Conservation (phyloP, 2,329 filamentous ascomycete species). For the Stylonectria norvegica region DNA sequence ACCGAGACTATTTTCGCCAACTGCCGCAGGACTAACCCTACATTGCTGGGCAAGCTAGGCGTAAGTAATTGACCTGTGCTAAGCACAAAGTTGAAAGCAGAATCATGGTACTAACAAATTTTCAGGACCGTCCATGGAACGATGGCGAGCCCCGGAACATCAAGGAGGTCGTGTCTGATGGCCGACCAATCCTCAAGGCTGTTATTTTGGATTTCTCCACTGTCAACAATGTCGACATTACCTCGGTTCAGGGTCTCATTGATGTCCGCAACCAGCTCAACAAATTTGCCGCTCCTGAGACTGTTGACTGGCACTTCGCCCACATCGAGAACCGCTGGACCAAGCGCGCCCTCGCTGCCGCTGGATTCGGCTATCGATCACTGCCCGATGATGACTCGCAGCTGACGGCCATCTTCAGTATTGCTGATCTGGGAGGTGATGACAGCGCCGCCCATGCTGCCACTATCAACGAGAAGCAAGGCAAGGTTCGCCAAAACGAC, state of each 20-base stretch:
- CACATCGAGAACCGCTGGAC: constrained; percentile 54
- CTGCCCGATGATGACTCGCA: constrained; percentile 24
- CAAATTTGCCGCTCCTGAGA: constrained; percentile 44
- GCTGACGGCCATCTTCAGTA: constrained; percentile 82
- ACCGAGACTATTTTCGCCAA: constrained; percentile 43
- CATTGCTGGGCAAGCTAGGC: constrained; percentile 44
- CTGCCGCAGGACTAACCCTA: constrained; percentile 44
- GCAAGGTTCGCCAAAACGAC: constrained; percentile 22
- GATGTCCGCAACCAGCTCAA: constrained; percentile 54
- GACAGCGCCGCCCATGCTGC: constrained; percentile 57
- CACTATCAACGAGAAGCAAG: constrained; percentile 57
- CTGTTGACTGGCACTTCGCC: constrained; percentile 50
- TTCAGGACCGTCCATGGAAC: constrained; percentile 55
- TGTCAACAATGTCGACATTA: constrained; percentile 55
- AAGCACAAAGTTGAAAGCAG: not conserved
- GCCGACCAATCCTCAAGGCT: constrained; percentile 51
- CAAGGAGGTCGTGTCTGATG: constrained; percentile 27
- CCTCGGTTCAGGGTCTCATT: constrained; percentile 51
- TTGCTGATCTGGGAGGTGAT: constrained; percentile 76
- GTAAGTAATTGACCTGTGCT: constrained; percentile 32
- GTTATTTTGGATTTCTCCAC: constrained; percentile 54
- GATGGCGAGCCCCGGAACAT: constrained; percentile 44
- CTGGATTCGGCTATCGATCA: constrained; percentile 48
- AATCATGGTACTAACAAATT: constrained; percentile 18
- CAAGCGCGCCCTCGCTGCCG: constrained; percentile 51